Evolutionary conservation across 108 stramenopile genomes (phyloP).

Genomic region (Stephanodiscus triporus): DNA sequence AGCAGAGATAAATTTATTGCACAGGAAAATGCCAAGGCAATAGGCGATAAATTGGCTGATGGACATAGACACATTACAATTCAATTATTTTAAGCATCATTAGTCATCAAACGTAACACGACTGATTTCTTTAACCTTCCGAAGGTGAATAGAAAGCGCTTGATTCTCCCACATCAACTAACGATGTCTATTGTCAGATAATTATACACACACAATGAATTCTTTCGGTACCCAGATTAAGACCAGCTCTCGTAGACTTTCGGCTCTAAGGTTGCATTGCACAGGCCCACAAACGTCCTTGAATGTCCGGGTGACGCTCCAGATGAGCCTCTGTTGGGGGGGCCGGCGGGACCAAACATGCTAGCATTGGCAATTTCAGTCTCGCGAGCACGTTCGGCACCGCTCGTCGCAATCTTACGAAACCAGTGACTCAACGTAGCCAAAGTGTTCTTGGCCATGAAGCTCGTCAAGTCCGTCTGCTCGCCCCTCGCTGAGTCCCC

Average conservation of each 20-base stretch:
- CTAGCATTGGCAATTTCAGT: background rate
- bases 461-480: slow-evolving; percentile 32
- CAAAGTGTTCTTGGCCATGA: slow-evolving; percentile 52
- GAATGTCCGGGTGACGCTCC: slow-evolving; percentile 5
- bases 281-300: background rate
- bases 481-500: slow-evolving; percentile 41
- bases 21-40: slow-evolving; percentile 14
- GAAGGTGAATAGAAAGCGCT: too few species aligned
- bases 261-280: slow-evolving; percentile 1
- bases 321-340: slow-evolving; percentile 25
- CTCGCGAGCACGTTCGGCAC: slow-evolving; percentile 18
- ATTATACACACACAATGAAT: background rate
- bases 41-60: slow-evolving; percentile 6
- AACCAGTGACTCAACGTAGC: slow-evolving; percentile 50
- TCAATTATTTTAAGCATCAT: too few species aligned
- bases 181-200: background rate
- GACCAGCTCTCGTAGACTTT: background rate
- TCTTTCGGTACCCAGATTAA: background rate
- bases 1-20: slow-evolving; percentile 14
- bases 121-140: too few species aligned
- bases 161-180: too few species aligned
- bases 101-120: too few species aligned
- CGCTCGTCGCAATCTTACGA: slow-evolving; percentile 51
- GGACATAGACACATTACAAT: background rate
- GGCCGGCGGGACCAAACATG: background rate